These are phyloP conservation scores for Linaria vulgaris DNA, from an alignment of 257 asterid genomes.

Conservation along the genomic window DNA sequence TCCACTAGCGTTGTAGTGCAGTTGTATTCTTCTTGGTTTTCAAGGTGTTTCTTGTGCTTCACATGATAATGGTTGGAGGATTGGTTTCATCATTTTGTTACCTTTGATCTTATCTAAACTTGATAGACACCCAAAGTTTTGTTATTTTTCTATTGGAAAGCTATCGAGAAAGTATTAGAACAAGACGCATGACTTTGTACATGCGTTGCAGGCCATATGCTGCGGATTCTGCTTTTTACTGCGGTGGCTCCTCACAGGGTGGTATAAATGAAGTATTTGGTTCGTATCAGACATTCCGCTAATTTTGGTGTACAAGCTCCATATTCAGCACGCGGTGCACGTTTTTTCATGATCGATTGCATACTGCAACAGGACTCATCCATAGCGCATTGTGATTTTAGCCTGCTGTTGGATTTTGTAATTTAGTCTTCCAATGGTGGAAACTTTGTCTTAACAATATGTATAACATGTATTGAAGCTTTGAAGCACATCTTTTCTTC, in stretches of 20 bases:
- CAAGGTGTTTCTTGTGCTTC: too few species aligned
- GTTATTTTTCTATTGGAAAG: too few species aligned
- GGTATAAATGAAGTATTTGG: conserved; percentile 67
- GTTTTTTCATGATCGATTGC: not conserved
- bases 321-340: conserved; percentile 5
- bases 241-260: conserved; percentile 86
- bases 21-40: too few species aligned
- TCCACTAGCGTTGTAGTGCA: too few species aligned
- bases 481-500: too few species aligned
- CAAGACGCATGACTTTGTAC: not conserved
- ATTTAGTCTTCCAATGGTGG: not conserved
- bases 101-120: too few species aligned
- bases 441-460: not conserved
- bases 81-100: too few species aligned
- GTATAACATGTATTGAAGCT: too few species aligned
- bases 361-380: not conserved
- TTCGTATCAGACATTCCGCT: not conserved
- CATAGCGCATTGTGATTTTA: conserved; percentile 12
- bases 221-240: conserved; percentile 74
- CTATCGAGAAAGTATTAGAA: not conserved
- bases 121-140: too few species aligned
- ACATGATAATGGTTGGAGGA: too few species aligned
- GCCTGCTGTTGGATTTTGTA: conserved; percentile 16
- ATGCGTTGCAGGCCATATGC: conserved; percentile 58
- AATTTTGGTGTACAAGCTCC: not conserved